Evolutionary conservation across 2,329 filamentous ascomycete species (phyloP), one percentile per base, ranked within the genome.

Genomic region (Aspergillus eucalypticola): DNA sequence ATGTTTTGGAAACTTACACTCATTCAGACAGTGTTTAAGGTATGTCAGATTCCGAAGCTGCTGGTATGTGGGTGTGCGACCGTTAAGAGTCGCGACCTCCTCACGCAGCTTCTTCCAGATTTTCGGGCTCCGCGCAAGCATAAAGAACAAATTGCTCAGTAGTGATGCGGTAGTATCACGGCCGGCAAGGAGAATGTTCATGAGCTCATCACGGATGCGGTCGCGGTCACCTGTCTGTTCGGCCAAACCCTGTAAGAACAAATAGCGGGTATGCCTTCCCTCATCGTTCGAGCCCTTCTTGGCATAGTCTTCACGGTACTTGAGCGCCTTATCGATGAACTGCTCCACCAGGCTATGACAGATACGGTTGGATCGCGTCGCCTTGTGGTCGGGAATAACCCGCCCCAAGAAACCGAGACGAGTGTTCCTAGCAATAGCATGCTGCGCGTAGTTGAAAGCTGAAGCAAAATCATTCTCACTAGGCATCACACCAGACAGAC

Each of bases 161-260:
- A 77, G 62, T 4, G 71, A 71, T 15, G 77, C 82, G 2, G 82
- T 84, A 0, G 82, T 84, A 64, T 84, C 83, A 10, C 81, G 76
- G 15, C 81, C 81, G 3, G 82, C 82, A 0, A 82, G 69, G 1
- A 84, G 71, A 32, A 84, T 76, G 62, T 81, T 82, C 39, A 84
- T 71, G 4, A 82, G 67, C 61, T 83, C 77, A 56, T 75, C 75
- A 11, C 78, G 74, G 25, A 83, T 76, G 3, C 73, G 69, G 17
- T 73, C 71, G 3, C 72, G 76, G 56, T 83, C 79, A 8, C 73
- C 68, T 2, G 79, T 82, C 23, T 77, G 72, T 42, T 75, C 69
- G 11, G 77, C 76, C 11, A 83, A 67, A 59, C 79, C 79, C 35
- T 81, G 71, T 23, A 82, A 73, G 69, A 83, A 82, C 21, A 82